phyloP scores from a whole-genome alignment of 148 eudicot species.

The Suaeda aralocaspica region DNA sequence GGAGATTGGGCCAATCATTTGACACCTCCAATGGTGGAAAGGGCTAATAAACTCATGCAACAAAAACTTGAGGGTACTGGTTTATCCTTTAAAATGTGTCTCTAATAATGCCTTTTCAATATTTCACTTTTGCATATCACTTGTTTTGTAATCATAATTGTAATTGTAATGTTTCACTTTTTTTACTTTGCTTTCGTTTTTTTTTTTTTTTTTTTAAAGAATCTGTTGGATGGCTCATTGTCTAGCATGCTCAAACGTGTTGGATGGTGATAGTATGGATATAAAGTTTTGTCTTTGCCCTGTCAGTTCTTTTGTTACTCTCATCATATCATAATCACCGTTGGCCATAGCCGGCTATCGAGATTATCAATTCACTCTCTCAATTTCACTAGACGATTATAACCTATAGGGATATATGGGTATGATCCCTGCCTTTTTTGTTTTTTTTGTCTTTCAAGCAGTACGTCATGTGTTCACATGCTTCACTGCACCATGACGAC shows the following conservation, averaged over 20 bases:
- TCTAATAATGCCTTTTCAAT: too few relatives aligned
- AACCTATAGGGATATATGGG: not conserved
- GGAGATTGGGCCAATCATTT: slow-evolving; percentile 21
- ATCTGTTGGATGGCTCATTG: not conserved
- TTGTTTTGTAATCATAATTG: too few relatives aligned
- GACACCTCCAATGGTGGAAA: slow-evolving; percentile 2
- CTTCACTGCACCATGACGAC: not conserved
- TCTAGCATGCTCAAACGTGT: too few relatives aligned
- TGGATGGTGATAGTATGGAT: not conserved
- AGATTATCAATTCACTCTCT: not conserved
- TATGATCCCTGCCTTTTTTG: not conserved
- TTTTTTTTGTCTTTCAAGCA: too few relatives aligned
- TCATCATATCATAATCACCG: not conserved
- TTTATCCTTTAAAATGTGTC: slow-evolving; percentile 4
- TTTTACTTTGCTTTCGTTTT: too few relatives aligned
- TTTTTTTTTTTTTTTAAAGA: too few relatives aligned
- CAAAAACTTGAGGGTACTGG: slow-evolving; percentile 8
- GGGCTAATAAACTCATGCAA: not conserved
- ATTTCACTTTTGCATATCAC: too few relatives aligned
- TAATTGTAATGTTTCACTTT: too few relatives aligned
- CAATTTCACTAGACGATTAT: too few relatives aligned
- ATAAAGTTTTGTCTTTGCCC: not conserved
- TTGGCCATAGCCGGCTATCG: not conserved
- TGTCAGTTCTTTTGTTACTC: not conserved
- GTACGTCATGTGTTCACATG: not conserved